Conservation (phyloP, 2,329 filamentous ascomycete genomes). For the Septoria petroselini region DNA sequence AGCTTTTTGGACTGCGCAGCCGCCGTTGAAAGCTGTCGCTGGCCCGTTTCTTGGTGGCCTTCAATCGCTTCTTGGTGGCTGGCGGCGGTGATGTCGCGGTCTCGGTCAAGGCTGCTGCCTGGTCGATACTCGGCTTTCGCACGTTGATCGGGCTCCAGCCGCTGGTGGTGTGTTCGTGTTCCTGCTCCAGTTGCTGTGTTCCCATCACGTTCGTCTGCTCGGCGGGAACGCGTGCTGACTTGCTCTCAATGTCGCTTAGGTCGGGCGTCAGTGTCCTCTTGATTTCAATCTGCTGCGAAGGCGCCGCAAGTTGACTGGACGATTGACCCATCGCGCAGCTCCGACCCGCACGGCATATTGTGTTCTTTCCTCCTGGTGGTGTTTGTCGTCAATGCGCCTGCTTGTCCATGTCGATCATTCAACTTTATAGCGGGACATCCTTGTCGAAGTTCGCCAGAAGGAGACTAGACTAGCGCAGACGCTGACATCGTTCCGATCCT, state of each 20-base stretch:
- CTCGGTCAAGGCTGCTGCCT: too few relatives aligned
- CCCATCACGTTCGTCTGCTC: background rate
- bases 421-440: conserved; percentile 5
- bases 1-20: background rate
- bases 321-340: conserved; percentile 19
- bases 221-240: background rate
- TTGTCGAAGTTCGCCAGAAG: too few relatives aligned
- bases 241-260: conserved; percentile 7
- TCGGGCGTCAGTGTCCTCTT: conserved; percentile 10
- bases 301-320: conserved; percentile 17
- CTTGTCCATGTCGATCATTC: conserved; percentile 8
- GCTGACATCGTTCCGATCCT: too few relatives aligned
- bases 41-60: conserved; percentile 1
- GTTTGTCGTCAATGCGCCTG: background rate
- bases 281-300: conserved; percentile 10
- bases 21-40: conserved; percentile 8
- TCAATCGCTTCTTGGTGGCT: background rate
- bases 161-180: conserved; percentile 2
- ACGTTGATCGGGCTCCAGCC: conserved; percentile 9
- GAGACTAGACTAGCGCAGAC: too few relatives aligned
- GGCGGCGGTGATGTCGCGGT: background rate
- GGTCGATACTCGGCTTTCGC: background rate
- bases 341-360: background rate
- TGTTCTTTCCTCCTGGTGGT: background rate
- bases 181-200: background rate